Evolutionary conservation across 352 stramenopile species (phyloP), one percentile per base, ranked within the genome.

Genomic region (Pythium vanterpoolii): DNA sequence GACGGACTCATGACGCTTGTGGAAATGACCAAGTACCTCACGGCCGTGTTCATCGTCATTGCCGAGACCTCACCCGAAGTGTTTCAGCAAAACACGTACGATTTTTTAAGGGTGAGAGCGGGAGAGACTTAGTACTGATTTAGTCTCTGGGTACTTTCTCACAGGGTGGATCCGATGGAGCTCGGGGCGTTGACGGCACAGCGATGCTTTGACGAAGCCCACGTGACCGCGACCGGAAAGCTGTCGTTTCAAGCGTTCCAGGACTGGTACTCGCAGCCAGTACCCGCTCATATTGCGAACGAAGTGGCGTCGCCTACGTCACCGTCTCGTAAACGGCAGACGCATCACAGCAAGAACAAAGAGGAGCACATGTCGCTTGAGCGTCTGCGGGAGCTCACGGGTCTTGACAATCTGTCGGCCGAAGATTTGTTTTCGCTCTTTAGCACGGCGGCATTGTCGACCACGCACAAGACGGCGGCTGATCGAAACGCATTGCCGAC

Each of bases 11-110:
- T 96, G 56, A 81, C 79, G 30, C 74, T 83, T 34, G 68, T 79
- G 56, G 87, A 96, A 63, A 96, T 96, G 87, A 83, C 73, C 11
- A 93, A 86, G 50, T 96, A 96, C 64, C 71, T 96, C 45, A 89
- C 84, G 18, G 78, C 79, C 3, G 81, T 96, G 5, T 96, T 93
- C 50, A 64, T 82, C n/a, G 82, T 95, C 11, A 87, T 96, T 36
- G 74, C 73, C 28, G 71, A 85, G 39, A 77, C 77, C 14, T 80
- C 79, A 2, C 81, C 83, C 0, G 74, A 89, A 54, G 74, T 90
- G 5, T 93, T 93, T 53, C 64, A 84, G 33, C 68, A 84, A 31
- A 85, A 92, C 51, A 74, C 76, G 80, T 91, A 47, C 24, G 78
- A 66, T 34, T 31, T 18, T 23, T 44, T 23, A 3, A 16, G 38